Base-by-base conservation (phyloP, 2,329 filamentous ascomycete genomes). In the Talaromyces sp. region DNA sequence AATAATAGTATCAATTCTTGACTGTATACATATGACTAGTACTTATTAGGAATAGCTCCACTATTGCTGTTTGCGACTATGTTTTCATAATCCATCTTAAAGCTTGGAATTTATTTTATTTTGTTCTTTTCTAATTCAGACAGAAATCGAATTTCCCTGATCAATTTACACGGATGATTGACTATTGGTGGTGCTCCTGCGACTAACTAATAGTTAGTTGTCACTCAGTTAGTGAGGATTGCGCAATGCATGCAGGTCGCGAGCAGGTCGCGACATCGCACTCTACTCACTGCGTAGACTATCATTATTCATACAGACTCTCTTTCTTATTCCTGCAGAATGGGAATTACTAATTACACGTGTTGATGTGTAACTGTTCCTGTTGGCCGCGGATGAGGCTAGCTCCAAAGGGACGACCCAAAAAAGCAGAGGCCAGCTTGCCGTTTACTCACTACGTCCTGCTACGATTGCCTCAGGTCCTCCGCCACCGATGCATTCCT, bases 381-480 rank as follows among this genome's bases (percentile, higher is more conserved):
- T 33, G 32, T 33, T 11, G 8, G 32, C 11, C 15, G 36, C 36
- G 36, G 36, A 36, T 36, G 33, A 36, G 33, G 15, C 36, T 39
- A 39, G 36, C 36, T 39, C 36, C 36, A 39, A 39, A n/a, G 15
- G 5, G 36, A 39, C 39, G 25, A 13, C 9, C n/a, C 33, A 13
- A 15, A 36, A 36, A 5, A 32, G 1, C 27, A 61, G 61, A 71
- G 70, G 70, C 68, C 70, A 71, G 68, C 66, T 71, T 68, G 67
- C 70, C 70, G 66, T 64, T 71, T 68, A 19, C 47, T 22, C 22
- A 22, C 22, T 22, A 22, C 22, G 22, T 22, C 22, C 22, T 22
- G 2, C 22, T 22, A 22, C 22, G 22, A 22, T 28, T 52, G 25
- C 60, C 55, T 58, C 44, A 51, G 25, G 15, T 44, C 27, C 8